Percentiles rank a stretch among this genome's conserved stretches.
Evolutionary conservation across 129 eudicot genomes (phyloP).

Genomic region (Flaveria trinervia): DNA sequence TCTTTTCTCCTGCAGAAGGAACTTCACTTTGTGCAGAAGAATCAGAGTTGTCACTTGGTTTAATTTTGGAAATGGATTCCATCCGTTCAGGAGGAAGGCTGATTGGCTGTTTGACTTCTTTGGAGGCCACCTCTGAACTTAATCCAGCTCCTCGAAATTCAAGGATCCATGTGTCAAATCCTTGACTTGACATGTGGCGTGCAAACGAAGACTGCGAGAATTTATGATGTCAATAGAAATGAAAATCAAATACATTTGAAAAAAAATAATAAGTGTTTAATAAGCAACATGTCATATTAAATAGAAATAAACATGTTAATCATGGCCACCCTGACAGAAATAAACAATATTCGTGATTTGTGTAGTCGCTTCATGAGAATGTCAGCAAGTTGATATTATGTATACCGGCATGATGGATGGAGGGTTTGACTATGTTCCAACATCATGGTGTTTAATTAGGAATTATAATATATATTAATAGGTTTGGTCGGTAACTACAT

Average conservation of each 20-base stretch:
- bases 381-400: not conserved
- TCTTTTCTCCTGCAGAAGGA: conserved; percentile 37
- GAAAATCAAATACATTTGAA: conserved; percentile 6
- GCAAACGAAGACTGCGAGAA: conserved; percentile 79
- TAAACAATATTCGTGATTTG: not conserved
- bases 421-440: not conserved
- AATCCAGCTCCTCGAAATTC: conserved; percentile 88
- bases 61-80: conserved; percentile 22
- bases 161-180: conserved; percentile 87
- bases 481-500: no score
- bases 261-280: conserved; percentile 7
- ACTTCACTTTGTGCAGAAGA: conserved; percentile 32
- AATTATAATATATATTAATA: not conserved
- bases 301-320: not conserved
- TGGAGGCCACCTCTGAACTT: conserved; percentile 46
- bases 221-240: conserved; percentile 22
- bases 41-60: conserved; percentile 22
- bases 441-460: not conserved
- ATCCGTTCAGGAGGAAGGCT: conserved; percentile 36
- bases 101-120: conserved; percentile 41
- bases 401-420: not conserved
- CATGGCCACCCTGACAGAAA: not conserved
- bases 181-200: conserved; percentile 74
- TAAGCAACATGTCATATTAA: not conserved
- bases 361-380: not conserved